These are phyloP conservation scores for Xylaria sp. DNA, from an alignment of 2,329 filamentous ascomycete genomes.

Conservation along the genomic window DNA sequence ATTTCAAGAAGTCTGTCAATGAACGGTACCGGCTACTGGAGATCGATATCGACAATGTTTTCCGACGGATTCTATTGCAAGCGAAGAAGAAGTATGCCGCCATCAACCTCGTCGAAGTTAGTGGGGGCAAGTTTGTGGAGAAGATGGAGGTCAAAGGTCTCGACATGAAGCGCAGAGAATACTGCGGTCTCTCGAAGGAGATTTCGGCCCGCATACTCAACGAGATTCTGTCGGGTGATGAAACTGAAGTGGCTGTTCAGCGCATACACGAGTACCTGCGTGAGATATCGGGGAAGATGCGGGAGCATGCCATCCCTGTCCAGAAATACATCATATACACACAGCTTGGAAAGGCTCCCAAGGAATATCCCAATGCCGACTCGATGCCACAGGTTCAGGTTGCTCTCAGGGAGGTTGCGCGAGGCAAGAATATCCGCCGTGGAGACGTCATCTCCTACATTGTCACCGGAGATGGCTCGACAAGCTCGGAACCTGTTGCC, in stretches of 20 bases:
- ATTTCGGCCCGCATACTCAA: conserved; percentile 86
- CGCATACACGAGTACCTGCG: conserved; percentile 92
- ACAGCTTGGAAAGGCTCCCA: conserved; percentile 89
- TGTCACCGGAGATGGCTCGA: conserved; percentile 68
- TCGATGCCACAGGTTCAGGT: conserved; percentile 98
- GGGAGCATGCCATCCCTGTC: conserved; percentile 65
- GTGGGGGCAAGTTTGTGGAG: conserved; percentile 80
- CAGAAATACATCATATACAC: conserved; percentile 97
- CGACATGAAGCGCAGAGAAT: conserved; percentile 96
- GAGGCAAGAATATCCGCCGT: conserved; percentile 81
- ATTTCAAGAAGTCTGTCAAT: conserved; percentile 94
- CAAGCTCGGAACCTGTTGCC: conserved; percentile 62
- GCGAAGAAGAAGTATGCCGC: conserved; percentile 99
- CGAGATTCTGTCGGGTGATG: conserved; percentile 89
- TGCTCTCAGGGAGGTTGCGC: conserved; percentile 77
- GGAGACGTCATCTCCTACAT: conserved; percentile 97
- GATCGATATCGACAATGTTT: conserved; percentile 97
- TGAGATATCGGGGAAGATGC: conserved; percentile 80
- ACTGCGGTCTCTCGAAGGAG: conserved; percentile 92
- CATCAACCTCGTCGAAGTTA: conserved; percentile 80
- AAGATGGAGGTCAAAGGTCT: conserved; percentile 97
- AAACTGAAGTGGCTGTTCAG: conserved; percentile 78
- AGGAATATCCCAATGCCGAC: conserved; percentile 89
- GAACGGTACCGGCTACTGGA: conserved; percentile 87
- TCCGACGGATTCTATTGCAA: conserved; percentile 85